Percentiles rank a stretch among this genome's conserved stretches.
Evolutionary conservation across 495 filamentous ascomycete species (phyloP).

Genomic region (Aspergillus cristatus): DNA sequence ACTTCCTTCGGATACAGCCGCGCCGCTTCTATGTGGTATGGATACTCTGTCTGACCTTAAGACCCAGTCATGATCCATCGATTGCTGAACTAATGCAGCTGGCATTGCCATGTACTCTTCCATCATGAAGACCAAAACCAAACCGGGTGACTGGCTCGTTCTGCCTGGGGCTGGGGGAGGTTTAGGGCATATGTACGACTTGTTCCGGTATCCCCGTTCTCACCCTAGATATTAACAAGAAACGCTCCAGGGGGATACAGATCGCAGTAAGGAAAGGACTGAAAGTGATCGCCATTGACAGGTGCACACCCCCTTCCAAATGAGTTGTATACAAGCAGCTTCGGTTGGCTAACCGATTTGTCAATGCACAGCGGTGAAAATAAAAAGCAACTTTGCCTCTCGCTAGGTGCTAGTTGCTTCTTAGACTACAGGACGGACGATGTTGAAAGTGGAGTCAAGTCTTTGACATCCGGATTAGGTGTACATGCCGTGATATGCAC

Average conservation of each 20-base stretch:
- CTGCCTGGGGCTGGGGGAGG: constrained; percentile 36
- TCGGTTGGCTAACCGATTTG: background rate
- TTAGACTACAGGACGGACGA: constrained; percentile 32
- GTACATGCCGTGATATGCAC: constrained; percentile 38
- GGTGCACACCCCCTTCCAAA: constrained; percentile 10
- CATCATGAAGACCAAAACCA: constrained; percentile 33
- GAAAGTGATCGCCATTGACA: constrained; percentile 36
- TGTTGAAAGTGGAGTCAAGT: constrained; percentile 24
- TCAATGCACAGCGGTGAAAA: constrained; percentile 21
- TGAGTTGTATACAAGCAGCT: too few relatives aligned
- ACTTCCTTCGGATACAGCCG: constrained; percentile 25
- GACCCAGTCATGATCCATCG: background rate
- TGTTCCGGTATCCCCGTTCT: background rate
- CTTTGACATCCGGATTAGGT: constrained; percentile 26
- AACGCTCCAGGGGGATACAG: constrained; percentile 27
- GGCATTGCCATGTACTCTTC: constrained; percentile 42
- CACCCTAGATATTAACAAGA: background rate
- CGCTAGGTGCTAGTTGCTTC: constrained; percentile 29
- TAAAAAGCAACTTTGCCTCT: constrained; percentile 32
- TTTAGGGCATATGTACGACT: constrained; percentile 32
- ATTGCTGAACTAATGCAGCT: constrained; percentile 9
- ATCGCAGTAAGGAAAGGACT: constrained; percentile 33
- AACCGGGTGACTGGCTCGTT: constrained; percentile 32
- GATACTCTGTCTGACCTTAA: background rate
- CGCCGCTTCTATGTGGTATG: constrained; percentile 34